Evolutionary conservation across 208 protist genomes (phyloP).

Genomic region (Strigomonas culicis): DNA sequence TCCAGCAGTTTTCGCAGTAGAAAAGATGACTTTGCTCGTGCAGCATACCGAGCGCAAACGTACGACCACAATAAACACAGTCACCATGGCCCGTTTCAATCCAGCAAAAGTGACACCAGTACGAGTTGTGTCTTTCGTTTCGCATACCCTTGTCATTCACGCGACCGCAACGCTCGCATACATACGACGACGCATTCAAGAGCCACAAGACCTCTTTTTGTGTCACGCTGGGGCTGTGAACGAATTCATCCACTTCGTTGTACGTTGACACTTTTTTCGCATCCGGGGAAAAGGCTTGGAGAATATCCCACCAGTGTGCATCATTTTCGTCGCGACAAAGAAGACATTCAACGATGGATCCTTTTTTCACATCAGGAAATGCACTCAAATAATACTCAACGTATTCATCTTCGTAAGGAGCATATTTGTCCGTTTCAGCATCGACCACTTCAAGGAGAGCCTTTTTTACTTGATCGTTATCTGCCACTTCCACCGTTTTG

Average conservation of each 20-base stretch:
- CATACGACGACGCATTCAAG: constrained; percentile 48
- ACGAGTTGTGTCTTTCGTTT: constrained; percentile 51
- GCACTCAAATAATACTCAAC: constrained; percentile 51
- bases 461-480: constrained; percentile 34
- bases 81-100: constrained; percentile 78
- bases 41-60: constrained; percentile 54
- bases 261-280: constrained; percentile 24
- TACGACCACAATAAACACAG: constrained; percentile 70
- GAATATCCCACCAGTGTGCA: constrained; percentile 84
- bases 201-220: constrained; percentile 77
- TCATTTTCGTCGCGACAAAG: constrained; percentile 60
- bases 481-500: constrained; percentile 23
- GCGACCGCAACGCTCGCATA: constrained; percentile 69
- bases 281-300: constrained; percentile 36
- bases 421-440: constrained; percentile 23
- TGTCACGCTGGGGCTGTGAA: constrained; percentile 61
- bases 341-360: constrained; percentile 61
- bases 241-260: constrained; percentile 54
- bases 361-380: constrained; percentile 34
- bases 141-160: constrained; percentile 67
- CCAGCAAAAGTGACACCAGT: constrained; percentile 84
- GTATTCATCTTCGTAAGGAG: constrained; percentile 68
- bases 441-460: constrained; percentile 32
- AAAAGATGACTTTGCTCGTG: constrained; percentile 58
- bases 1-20: constrained; percentile 85